Conservation (phyloP, 1,139 yeast species). For the Schizosaccharomyces versatilis region DNA sequence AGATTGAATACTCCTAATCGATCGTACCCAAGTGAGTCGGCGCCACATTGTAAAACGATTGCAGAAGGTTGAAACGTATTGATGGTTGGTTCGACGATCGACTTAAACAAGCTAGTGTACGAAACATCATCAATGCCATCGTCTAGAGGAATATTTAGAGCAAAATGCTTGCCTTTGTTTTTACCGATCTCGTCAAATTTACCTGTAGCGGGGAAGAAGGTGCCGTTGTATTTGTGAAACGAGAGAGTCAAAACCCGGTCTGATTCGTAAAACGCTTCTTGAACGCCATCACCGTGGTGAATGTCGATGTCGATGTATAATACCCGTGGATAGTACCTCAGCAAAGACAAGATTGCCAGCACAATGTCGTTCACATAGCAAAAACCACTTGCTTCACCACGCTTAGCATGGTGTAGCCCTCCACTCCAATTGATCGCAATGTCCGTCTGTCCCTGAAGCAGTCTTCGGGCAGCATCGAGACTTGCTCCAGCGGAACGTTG, state of each 20-base stretch:
- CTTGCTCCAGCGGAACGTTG: conserved; percentile 80
- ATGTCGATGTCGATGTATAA: conserved; percentile 84
- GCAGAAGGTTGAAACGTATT: conserved; percentile 74
- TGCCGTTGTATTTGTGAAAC: conserved; percentile 86
- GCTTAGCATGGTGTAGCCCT: conserved; percentile 91
- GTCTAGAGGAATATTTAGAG: conserved; percentile 77
- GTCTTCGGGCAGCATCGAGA: conserved; percentile 71
- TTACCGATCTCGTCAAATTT: conserved; percentile 69
- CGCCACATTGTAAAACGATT: conserved; percentile 90
- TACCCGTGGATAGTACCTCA: conserved; percentile 75
- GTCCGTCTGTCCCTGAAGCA: conserved; percentile 68
- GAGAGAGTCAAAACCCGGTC: conserved; percentile 91
- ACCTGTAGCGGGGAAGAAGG: conserved; percentile 93
- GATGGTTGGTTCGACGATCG: conserved; percentile 70
- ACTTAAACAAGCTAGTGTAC: conserved; percentile 53
- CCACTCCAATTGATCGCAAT: conserved; percentile 96
- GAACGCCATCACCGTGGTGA: conserved; percentile 97
- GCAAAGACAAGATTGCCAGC: conserved; percentile 55
- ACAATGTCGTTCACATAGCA: conserved; percentile 92
- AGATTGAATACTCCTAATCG: conserved; percentile 81
- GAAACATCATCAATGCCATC: conserved; percentile 94
- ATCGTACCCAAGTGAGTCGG: conserved; percentile 85
- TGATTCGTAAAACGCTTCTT: conserved; percentile 86
- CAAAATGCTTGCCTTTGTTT: conserved; percentile 66
- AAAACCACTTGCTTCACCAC: conserved; percentile 81